These are phyloP conservation scores for Stemphylium beticola DNA, from an alignment of 2,329 filamentous ascomycete genomes.

Conservation along the genomic window DNA sequence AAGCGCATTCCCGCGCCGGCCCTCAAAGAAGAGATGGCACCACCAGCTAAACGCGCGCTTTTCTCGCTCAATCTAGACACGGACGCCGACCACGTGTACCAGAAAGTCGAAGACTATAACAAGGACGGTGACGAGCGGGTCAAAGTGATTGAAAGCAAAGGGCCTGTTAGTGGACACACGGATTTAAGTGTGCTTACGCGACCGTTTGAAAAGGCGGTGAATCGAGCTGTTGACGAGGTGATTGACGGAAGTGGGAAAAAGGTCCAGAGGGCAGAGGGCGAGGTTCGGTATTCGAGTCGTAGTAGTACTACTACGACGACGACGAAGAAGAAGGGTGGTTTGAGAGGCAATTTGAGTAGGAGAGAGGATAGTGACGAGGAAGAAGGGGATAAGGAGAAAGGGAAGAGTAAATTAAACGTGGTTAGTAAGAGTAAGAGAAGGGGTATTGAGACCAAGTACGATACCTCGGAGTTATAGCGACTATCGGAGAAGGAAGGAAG, in stretches of 20 bases:
- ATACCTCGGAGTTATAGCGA: constrained; percentile 39
- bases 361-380: constrained; percentile 11
- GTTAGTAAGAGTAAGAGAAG: constrained; percentile 16
- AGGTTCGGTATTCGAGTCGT: constrained; percentile 26
- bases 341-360: neutral
- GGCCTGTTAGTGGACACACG: constrained; percentile 40
- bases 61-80: constrained; percentile 50
- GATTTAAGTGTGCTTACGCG: constrained; percentile 46
- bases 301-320: neutral
- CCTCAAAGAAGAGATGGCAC: constrained; percentile 18
- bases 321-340: constrained; percentile 5
- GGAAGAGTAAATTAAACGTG: constrained; percentile 11
- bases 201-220: constrained; percentile 45
- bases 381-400: constrained; percentile 7
- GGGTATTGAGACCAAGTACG: constrained; percentile 38
- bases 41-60: constrained; percentile 40
- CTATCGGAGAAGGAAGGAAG: neutral
- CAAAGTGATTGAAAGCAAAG: constrained; percentile 44
- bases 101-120: constrained; percentile 46
- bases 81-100: constrained; percentile 48
- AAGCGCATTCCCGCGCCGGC: neutral
- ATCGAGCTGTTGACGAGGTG: constrained; percentile 41
- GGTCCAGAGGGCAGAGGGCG: constrained; percentile 29
- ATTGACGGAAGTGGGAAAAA: constrained; percentile 35
- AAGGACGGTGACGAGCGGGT: constrained; percentile 39